phyloP scores from a whole-genome alignment of 768 basidiomycete genomes.

The Tylopilus intermedius region DNA sequence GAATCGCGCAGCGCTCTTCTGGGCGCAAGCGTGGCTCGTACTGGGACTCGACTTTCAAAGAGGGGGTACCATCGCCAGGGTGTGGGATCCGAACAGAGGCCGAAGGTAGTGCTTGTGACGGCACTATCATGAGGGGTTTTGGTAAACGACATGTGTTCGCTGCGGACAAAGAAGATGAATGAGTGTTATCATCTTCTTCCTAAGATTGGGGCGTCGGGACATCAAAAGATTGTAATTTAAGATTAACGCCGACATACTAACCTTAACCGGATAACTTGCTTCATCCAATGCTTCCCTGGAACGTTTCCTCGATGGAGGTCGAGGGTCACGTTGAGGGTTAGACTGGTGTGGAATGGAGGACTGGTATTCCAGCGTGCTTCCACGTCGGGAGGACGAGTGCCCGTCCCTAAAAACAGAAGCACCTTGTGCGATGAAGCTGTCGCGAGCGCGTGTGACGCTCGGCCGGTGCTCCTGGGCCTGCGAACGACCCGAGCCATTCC shows the following conservation, averaged over 20 bases:
- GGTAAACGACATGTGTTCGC: constrained; percentile 19
- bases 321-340: constrained; percentile 16
- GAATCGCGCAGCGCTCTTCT: constrained; percentile 21
- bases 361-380: constrained; percentile 15
- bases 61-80: constrained; percentile 3
- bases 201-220: constrained; percentile 23
- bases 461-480: constrained; percentile 29
- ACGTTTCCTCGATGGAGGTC: constrained; percentile 29
- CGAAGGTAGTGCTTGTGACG: constrained; percentile 19
- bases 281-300: constrained; percentile 30
- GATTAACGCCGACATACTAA: constrained; percentile 27
- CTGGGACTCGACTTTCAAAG: constrained; percentile 16
- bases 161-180: constrained; percentile 16
- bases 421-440: constrained; percentile 30
- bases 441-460: constrained; percentile 31
- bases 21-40: constrained; percentile 20
- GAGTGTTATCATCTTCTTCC: constrained; percentile 23
- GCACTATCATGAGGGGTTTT: constrained; percentile 21
- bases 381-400: constrained; percentile 17
- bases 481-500: constrained; percentile 15
- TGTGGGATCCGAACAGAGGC: constrained; percentile 16
- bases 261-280: constrained; percentile 27
- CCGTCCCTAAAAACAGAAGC: constrained; percentile 29
- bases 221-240: constrained; percentile 24
- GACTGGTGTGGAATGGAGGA: constrained; percentile 13